phyloP scores from a whole-genome alignment of 1,284 basidiomycete genomes.

The Trichosporon inkin region DNA sequence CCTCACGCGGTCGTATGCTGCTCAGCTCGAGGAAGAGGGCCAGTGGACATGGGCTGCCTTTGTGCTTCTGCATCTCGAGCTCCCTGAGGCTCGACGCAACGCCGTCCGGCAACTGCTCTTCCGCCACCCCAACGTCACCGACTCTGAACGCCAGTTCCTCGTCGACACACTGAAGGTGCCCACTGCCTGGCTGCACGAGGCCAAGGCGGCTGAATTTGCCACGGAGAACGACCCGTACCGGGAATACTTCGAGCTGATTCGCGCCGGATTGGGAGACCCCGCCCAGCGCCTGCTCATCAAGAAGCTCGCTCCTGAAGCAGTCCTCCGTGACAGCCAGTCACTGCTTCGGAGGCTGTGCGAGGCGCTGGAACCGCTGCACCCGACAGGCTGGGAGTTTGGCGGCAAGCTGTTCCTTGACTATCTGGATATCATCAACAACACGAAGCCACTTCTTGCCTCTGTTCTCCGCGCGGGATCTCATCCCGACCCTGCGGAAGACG shows the following conservation, averaged over 20 bases:
- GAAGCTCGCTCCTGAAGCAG: constrained; percentile 84
- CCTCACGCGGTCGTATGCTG: constrained; percentile 77
- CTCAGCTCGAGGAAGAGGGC: constrained; percentile 76
- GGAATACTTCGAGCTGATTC: constrained; percentile 72
- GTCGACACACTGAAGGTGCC: constrained; percentile 75
- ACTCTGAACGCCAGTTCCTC: constrained; percentile 70
- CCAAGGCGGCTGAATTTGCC: constrained; percentile 31
- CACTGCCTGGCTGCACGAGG: constrained; percentile 77
- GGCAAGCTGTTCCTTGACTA: constrained; percentile 56
- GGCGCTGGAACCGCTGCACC: constrained; percentile 60
- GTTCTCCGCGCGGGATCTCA: constrained; percentile 26
- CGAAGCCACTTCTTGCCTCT: constrained; percentile 32
- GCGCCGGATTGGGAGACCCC: constrained; percentile 64
- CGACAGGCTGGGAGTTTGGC: constrained; percentile 70
- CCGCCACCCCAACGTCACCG: constrained; percentile 65
- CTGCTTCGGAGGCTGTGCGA: constrained; percentile 71
- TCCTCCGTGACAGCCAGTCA: constrained; percentile 71
- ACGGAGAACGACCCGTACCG: constrained; percentile 60
- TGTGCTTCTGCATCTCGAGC: constrained; percentile 82
- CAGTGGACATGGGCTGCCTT: constrained; percentile 83
- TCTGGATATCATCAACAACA: constrained; percentile 32
- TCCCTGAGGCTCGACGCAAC: constrained; percentile 65
- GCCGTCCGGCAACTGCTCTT: constrained; percentile 76
- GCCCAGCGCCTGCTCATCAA: constrained; percentile 77
- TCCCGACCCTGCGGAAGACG: constrained; percentile 48